Evolutionary conservation across 1,284 basidiomycete genomes (phyloP), one percentile per base, ranked within the genome.

Genomic region (Pseudozyma sp.): DNA sequence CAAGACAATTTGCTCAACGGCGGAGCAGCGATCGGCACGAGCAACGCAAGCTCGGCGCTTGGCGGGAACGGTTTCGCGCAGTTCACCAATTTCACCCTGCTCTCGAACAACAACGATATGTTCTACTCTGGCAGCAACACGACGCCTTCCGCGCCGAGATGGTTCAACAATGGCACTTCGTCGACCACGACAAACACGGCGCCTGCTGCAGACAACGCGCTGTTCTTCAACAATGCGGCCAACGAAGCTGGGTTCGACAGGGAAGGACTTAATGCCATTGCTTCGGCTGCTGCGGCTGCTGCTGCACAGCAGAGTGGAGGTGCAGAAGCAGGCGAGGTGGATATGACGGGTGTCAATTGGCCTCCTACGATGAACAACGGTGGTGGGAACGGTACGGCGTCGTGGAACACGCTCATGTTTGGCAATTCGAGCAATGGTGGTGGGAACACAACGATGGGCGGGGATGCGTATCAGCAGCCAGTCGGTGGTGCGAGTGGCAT

Each of bases 371-470:
- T 56, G 34, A 30, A 39, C n/a, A 19, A 35, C 7, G 40, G 48
- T 3, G 53, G 33, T 13, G 35, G 16, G 2, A 33, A 33, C 30
- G 9, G 30, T 29, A 39, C 50, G 17, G 42, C 42, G 24, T 53
- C 64, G 7, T 67, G 64, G 64, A 67, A 67, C 54, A 60, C 53
- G 31, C 43, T 67, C 29, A 56, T 67, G 64, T 67, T 67, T 47
- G 51, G 29, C 11, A n/a, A 14, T 30, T 35, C 46, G 13, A 37
- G 19, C 2, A 42, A 29, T 40, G 52, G 39, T 7, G 17, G 39
- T 11, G 29, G 17, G 19, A 14, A 19, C 1, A 10, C n/a, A 1
- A 19, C 17, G 17, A 19, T 44, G 34, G 42, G 35, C 10, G 44
- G 37, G 10, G 45, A 55, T 3, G 7, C 35, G 34, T 39, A 39